A percentile compares a stretch with the other conserved stretches of the same genome.
phyloP scores from a whole-genome alignment of 179 eudicot species.

The Beta macrorhiza region DNA sequence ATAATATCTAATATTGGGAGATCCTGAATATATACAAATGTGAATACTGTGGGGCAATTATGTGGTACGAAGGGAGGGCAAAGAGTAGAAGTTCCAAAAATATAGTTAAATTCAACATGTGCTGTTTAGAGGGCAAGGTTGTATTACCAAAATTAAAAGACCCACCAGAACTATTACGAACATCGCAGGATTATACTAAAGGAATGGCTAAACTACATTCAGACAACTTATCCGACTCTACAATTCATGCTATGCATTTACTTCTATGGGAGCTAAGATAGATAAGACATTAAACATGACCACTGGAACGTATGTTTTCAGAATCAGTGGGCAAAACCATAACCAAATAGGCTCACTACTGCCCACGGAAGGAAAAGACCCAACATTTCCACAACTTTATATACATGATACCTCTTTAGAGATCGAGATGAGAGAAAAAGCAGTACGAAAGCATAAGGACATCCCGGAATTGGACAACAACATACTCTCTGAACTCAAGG shows the following conservation, averaged over 20 bases:
- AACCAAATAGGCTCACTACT: neutral
- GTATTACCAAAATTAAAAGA: neutral
- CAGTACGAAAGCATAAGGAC: neutral
- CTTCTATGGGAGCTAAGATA: slow-evolving; percentile 21
- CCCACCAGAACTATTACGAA: neutral
- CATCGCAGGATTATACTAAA: neutral
- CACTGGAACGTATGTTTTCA: neutral
- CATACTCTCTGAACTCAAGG: neutral
- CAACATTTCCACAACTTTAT: slow-evolving; percentile 21
- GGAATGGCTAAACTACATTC: neutral
- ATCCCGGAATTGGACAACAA: neutral
- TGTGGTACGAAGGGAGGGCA: slow-evolving; percentile 23
- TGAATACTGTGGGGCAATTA: neutral
- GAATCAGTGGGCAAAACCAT: neutral
- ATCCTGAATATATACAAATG: neutral
- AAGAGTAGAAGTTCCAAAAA: neutral
- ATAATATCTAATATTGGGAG: too few species aligned
- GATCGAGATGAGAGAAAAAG: neutral
- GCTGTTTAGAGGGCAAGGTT: neutral
- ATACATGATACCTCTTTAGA: slow-evolving; percentile 1
- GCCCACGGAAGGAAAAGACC: neutral
- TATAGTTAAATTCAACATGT: neutral
- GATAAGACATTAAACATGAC: neutral
- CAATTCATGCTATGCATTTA: slow-evolving; percentile 11
- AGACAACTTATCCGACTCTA: neutral